phyloP scores from a whole-genome alignment of 106 monocot species.

The Allium fistulosum region DNA sequence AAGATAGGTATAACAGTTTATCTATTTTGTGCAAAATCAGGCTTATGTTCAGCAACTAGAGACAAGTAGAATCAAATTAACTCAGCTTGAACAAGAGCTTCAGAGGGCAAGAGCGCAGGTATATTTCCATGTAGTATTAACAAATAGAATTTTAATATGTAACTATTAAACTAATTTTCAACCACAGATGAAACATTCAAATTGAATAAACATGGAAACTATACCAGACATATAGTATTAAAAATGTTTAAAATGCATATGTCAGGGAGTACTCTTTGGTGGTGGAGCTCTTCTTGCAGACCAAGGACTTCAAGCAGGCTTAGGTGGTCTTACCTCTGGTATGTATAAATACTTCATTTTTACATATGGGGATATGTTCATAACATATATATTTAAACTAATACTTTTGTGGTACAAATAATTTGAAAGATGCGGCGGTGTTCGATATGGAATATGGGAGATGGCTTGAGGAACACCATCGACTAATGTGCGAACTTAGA shows the following conservation, averaged over 20 bases:
- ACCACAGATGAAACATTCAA: too few species aligned
- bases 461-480: slow-evolving; percentile 57
- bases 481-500: slow-evolving; percentile 39
- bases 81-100: slow-evolving; percentile 71
- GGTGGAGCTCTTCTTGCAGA: slow-evolving; percentile 40
- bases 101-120: slow-evolving; percentile 70
- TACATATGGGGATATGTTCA: too few species aligned
- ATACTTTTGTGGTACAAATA: too few species aligned
- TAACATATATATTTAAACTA: too few species aligned
- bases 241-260: neutral
- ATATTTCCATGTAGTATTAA: neutral
- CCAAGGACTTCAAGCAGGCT: slow-evolving; percentile 33
- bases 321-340: slow-evolving; percentile 47
- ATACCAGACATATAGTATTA: neutral
- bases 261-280: slow-evolving; percentile 42
- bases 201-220: too few species aligned
- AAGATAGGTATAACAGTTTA: too few species aligned
- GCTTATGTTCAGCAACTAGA: slow-evolving; percentile 83
- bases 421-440: slow-evolving; percentile 39
- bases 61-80: slow-evolving; percentile 59
- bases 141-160: too few species aligned
- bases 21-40: slow-evolving; percentile 12
- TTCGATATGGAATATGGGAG: slow-evolving; percentile 69
- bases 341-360: neutral
- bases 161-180: too few species aligned